Percentiles rank a stretch among this genome's conserved stretches.
These are phyloP conservation scores for Gleditsia sinensis DNA, from an alignment of 306 rosid genomes.

Conservation along the genomic window DNA sequence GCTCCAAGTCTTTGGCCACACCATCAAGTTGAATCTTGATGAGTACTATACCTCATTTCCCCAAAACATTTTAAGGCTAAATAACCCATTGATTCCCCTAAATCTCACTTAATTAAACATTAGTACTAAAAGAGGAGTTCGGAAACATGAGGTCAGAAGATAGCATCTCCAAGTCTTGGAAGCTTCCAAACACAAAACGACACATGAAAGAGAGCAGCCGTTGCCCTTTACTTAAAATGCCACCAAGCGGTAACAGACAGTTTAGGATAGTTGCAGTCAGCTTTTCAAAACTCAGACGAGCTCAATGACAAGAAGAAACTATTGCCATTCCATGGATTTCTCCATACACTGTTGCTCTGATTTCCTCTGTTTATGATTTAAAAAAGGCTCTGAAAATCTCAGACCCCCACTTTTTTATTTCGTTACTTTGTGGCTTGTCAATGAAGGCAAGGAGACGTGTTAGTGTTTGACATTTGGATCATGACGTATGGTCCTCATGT, in stretches of 20 bases:
- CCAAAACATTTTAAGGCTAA: constrained; percentile 12
- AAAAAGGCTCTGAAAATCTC: constrained; percentile 51
- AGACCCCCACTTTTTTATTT: constrained; percentile 29
- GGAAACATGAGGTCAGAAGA: constrained; percentile 14
- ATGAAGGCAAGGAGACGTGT: constrained; percentile 22
- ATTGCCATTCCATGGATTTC: constrained; percentile 54
- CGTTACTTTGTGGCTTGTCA: constrained; percentile 39
- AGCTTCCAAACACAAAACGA: constrained; percentile 69
- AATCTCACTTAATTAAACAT: background rate
- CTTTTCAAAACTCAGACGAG: constrained; percentile 53
- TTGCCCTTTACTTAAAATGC: constrained; percentile 51
- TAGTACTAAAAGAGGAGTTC: background rate
- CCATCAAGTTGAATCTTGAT: background rate
- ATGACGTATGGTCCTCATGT: constrained; percentile 39
- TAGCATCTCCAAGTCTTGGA: constrained; percentile 67
- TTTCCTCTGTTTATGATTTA: constrained; percentile 35
- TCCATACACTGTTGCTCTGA: constrained; percentile 40
- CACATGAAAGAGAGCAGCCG: constrained; percentile 52
- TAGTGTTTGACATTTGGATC: constrained; percentile 46
- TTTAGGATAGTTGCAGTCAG: constrained; percentile 43
- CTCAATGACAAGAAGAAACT: constrained; percentile 59
- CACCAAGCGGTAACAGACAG: constrained; percentile 69
- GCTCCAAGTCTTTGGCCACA: constrained; percentile 18
- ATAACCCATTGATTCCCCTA: background rate
- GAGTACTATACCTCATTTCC: constrained; percentile 33